Evolutionary conservation across 768 basidiomycete species (phyloP), one percentile per base, ranked within the genome.

Genomic region (Omphalotus guepiniiformis): DNA sequence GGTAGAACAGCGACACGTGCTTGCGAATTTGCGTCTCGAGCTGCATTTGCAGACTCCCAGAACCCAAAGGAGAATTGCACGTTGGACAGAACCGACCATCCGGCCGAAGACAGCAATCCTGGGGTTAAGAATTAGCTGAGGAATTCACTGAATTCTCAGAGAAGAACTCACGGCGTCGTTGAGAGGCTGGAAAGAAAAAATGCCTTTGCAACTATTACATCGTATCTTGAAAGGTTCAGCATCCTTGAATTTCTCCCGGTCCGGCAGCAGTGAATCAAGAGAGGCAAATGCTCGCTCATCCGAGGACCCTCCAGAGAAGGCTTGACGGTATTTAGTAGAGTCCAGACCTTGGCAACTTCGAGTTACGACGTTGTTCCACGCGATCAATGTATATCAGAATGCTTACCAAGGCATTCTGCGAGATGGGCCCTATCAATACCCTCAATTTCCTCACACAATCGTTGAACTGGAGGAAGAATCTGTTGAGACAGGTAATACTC

Each of bases 401-500:
- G 63, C 76, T 43, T 60, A 92, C 93, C 95, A 5, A 99, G 80
- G 62, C 93, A 97, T 69, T 98, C 95, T 0, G 96, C 96, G 18
- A 99, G 70, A 28, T 94, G 79, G 6, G 93, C 73, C 22, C 90
- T 79, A 57, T 98, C 95, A 0, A 94, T 97, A 6, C 94, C 95
- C 56, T 96, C 92, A 37, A 99, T 98, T 1, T 90, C 86, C 35
- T 96, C 96, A 61, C 96, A 99, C 40, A 99, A 68, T 54, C 96
- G 85, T 59, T 96, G 90, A 48, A 98, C 84, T 0, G 96, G 94
- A 3, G 96, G 96, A 3, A 99, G 70, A 26, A 99, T 80, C 67
- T 99, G 96, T 22, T 90, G 80, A 3, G 87, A 80, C 7, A 99
- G 73, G 63, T 98, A 99, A 63, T 88, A 80, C 53, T 96, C 90